These are phyloP conservation scores for Physcomitrellopsis africana DNA, from an alignment of 225 moss, liverwort and hornwort genomes.

Conservation along the genomic window DNA sequence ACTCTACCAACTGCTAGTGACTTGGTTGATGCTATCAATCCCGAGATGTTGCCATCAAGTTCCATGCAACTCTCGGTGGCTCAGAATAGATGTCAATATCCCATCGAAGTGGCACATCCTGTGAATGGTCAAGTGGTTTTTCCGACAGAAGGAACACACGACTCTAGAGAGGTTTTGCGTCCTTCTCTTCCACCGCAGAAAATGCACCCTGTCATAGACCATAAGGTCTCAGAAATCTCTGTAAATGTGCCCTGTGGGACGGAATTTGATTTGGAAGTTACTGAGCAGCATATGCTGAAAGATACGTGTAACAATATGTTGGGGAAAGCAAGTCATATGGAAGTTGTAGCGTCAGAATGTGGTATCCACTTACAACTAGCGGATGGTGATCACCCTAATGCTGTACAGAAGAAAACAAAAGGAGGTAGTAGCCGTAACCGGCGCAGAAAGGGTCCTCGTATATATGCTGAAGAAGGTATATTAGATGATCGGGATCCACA, in stretches of 20 bases:
- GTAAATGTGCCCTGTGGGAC: neutral
- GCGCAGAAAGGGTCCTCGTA: slow-evolving; percentile 46
- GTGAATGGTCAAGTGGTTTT: slow-evolving; percentile 3
- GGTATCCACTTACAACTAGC: slow-evolving; percentile 22
- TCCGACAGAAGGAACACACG: slow-evolving; percentile 11
- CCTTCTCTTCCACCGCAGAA: slow-evolving; percentile 9
- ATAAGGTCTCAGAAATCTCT: slow-evolving; percentile 1
- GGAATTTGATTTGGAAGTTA: slow-evolving; percentile 4
- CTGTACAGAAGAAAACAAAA: slow-evolving; percentile 43
- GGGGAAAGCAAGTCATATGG: slow-evolving; percentile 27
- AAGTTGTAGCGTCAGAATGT: slow-evolving; percentile 26
- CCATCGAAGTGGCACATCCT: slow-evolving; percentile 18
- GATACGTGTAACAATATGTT: slow-evolving; percentile 22
- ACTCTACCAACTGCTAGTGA: slow-evolving; percentile 9
- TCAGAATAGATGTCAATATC: slow-evolving; percentile 19
- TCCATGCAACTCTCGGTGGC: slow-evolving; percentile 23
- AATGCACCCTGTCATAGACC: slow-evolving; percentile 17
- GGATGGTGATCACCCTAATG: slow-evolving; percentile 34
- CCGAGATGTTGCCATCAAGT: slow-evolving; percentile 14
- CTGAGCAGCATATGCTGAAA: slow-evolving; percentile 30
- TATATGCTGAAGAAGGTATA: slow-evolving; percentile 54
- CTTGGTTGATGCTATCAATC: slow-evolving; percentile 21
- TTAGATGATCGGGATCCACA: slow-evolving; percentile 35
- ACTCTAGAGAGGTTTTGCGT: neutral
- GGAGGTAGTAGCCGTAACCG: slow-evolving; percentile 43